Base-by-base conservation (phyloP, 495 filamentous ascomycete species). In the Pyronema domesticum region DNA sequence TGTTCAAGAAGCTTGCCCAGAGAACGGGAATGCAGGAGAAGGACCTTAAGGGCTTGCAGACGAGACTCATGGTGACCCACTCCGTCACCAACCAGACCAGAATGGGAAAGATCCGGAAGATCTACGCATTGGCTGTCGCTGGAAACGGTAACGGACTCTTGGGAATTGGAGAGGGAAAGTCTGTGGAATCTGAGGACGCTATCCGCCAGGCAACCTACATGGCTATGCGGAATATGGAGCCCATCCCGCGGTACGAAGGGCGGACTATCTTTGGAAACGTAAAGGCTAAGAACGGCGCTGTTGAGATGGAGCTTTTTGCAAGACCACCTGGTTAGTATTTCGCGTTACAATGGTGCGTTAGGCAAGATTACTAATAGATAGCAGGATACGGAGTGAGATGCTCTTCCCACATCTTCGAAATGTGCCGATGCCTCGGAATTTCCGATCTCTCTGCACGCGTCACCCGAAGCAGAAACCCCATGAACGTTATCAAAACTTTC, bases 401-500 rank as follows among this genome's bases (percentile, higher is more conserved):
- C 65, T 85, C 93, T 59, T 77, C 86, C 63, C 76, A 86, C 57
- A 91, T 96, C 65, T 95, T 85, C 68, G 87, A 95, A 67, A 89
- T 99, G 71, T 84, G 82, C 60, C 80, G 84, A 49, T 76, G 78
- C 37, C 80, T 80, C 35, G 91, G 91, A 57, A 83, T 99, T 60
- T 70, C 77, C 37, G 91, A 99, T 65, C 76, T 99, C 11, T 76
- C 85, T 6, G 91, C 86, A 14, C 76, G 76, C 37, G 83, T 93
- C 43, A 77, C 77, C 44, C 76, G 86, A 19, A 81, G 82, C 19
- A 72, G 86, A 54, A 99, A 95, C 74, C 83, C 82, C 52, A 93
- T 96, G 86, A 99, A 99, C 70, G 82, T 86, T 11, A 81, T 94
- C 61, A 95, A 95, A 72, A 89, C 91, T 11, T 78, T 83, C 33